Conservation (phyloP, 768 basidiomycete genomes). For the Cantharellus anzutake region DNA sequence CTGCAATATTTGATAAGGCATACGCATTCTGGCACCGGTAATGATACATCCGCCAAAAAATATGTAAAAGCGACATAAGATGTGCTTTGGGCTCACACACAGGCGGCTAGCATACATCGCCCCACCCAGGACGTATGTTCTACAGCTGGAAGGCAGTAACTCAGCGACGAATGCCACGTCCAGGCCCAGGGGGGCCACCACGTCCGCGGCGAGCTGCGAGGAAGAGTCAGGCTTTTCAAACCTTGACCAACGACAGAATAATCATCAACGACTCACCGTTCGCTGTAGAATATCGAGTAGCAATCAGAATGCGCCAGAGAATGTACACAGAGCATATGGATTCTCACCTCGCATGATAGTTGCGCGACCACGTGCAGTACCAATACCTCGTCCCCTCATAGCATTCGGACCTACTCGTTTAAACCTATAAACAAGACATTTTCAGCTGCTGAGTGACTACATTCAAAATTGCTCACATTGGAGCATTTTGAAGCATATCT, state of each 20-base stretch:
- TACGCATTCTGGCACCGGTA: too few relatives aligned
- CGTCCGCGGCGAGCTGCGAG: constrained; percentile 67
- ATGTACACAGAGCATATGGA: constrained; percentile 16
- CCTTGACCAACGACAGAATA: not conserved
- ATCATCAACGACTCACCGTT: constrained; percentile 37
- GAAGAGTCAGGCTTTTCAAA: constrained; percentile 2
- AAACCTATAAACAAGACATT: constrained; percentile 43
- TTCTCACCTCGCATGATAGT: constrained; percentile 84
- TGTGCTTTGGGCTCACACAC: too few relatives aligned
- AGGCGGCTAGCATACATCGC: too few relatives aligned
- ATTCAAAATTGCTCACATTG: constrained; percentile 49
- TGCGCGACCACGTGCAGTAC: constrained; percentile 94
- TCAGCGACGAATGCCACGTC: constrained; percentile 67
- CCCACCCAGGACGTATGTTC: too few relatives aligned
- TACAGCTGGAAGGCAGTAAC: not conserved
- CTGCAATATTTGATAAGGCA: too few relatives aligned
- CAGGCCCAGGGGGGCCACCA: constrained; percentile 32
- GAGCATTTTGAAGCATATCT: constrained; percentile 97
- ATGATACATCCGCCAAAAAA: too few relatives aligned
- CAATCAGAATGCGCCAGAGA: constrained; percentile 6
- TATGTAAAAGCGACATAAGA: too few relatives aligned
- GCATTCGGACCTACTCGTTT: constrained; percentile 97
- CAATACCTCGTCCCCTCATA: constrained; percentile 97
- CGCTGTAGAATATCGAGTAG: constrained; percentile 25
- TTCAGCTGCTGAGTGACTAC: not conserved